These are phyloP conservation scores for Gremmenia infestans DNA, from an alignment of 2,329 filamentous ascomycete species.

Conservation along the genomic window DNA sequence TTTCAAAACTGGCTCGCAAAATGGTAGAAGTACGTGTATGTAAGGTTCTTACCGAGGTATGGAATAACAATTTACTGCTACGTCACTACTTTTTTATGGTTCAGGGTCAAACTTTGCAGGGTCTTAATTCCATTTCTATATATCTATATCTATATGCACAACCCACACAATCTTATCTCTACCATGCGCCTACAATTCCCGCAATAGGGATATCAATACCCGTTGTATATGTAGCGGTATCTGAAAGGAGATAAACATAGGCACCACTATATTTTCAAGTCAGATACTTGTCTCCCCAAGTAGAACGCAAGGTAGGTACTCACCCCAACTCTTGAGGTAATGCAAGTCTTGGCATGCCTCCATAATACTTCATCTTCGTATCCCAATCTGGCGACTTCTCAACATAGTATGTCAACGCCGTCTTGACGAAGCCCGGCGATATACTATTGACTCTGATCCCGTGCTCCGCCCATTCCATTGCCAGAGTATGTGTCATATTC, in stretches of 20 bases:
- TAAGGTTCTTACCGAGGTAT: too few species aligned
- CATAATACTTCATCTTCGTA: slow-evolving; percentile 49
- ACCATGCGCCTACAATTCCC: slow-evolving; percentile 23
- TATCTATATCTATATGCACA: too few species aligned
- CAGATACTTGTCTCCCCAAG: slow-evolving; percentile 51
- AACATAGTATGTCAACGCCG: slow-evolving; percentile 47
- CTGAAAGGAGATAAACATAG: slow-evolving; percentile 44
- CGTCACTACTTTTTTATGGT: too few species aligned
- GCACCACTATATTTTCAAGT: slow-evolving; percentile 48
- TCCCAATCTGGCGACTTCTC: slow-evolving; percentile 46
- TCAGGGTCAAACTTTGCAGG: too few species aligned
- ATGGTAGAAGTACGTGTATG: too few species aligned
- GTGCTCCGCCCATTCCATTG: slow-evolving; percentile 60
- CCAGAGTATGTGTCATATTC: slow-evolving; percentile 56
- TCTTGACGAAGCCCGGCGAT: slow-evolving; percentile 65
- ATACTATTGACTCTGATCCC: slow-evolving; percentile 66
- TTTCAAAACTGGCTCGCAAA: too few species aligned
- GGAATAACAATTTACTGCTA: too few species aligned
- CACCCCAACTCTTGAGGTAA: slow-evolving; percentile 41
- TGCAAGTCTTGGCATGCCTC: slow-evolving; percentile 47
- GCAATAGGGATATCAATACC: slow-evolving; percentile 46
- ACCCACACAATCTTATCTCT: too few species aligned
- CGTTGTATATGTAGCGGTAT: slow-evolving; percentile 44
- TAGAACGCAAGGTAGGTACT: slow-evolving; percentile 50
- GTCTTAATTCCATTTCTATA: too few species aligned